Evolutionary conservation across 1,284 basidiomycete genomes (phyloP).

Genomic region (Marasmius fiardii): DNA sequence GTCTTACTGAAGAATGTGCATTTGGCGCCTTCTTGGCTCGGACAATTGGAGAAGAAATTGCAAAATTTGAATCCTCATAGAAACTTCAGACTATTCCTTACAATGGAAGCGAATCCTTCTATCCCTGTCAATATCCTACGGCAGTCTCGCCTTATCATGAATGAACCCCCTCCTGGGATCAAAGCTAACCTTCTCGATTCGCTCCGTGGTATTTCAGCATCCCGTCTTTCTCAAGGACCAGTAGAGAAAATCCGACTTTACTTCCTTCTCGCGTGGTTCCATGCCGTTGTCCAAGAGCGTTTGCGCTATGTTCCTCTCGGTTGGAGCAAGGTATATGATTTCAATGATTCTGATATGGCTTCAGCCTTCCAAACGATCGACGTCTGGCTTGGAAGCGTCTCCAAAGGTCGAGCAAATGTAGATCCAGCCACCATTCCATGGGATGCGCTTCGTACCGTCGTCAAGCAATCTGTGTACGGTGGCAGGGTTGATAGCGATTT

Average conservation of each 20-base stretch:
- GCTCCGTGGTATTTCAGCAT: slow-evolving; percentile 69
- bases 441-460: slow-evolving; percentile 85
- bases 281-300: slow-evolving; percentile 94
- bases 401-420: slow-evolving; percentile 87
- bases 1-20: slow-evolving; percentile 96
- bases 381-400: slow-evolving; percentile 76
- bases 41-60: slow-evolving; percentile 93
- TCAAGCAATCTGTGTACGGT: slow-evolving; percentile 95
- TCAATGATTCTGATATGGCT: slow-evolving; percentile 97
- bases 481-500: slow-evolving; percentile 92
- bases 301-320: slow-evolving; percentile 92
- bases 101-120: slow-evolving; percentile 91
- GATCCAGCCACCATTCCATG: slow-evolving; percentile 90
- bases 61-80: slow-evolving; percentile 87
- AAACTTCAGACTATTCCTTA: slow-evolving; percentile 93
- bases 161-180: slow-evolving; percentile 93
- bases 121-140: slow-evolving; percentile 96
- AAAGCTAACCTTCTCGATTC: slow-evolving; percentile 94
- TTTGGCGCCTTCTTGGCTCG: slow-evolving; percentile 91
- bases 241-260: slow-evolving; percentile 89
- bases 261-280: slow-evolving; percentile 98
- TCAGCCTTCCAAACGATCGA: slow-evolving; percentile 91
- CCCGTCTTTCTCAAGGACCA: slow-evolving; percentile 78
- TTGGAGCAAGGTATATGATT: slow-evolving; percentile 95
- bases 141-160: slow-evolving; percentile 94